Percentiles rank a stretch among this genome's conserved stretches.
Conservation (phyloP, 2,329 filamentous ascomycete species). For the Aspergillus intermedius region DNA sequence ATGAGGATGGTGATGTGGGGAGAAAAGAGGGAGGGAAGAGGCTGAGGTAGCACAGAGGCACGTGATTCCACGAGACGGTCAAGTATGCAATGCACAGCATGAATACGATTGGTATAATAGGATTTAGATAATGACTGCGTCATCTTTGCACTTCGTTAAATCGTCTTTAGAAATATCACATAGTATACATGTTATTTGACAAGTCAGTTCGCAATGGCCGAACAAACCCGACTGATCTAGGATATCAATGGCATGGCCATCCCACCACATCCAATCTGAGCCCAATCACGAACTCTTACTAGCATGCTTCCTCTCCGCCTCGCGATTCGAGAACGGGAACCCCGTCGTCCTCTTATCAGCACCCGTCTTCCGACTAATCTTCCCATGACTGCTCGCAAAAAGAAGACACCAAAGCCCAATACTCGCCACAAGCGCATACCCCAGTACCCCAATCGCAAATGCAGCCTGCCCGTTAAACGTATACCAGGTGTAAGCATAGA, state of each 20-base stretch:
- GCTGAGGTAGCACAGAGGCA: neutral
- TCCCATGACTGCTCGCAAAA: slow-evolving; percentile 51
- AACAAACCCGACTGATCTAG: neutral
- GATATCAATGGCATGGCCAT: neutral
- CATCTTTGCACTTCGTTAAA: too few species aligned
- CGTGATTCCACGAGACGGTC: too few species aligned
- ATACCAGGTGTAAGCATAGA: slow-evolving; percentile 64
- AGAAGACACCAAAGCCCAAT: slow-evolving; percentile 60
- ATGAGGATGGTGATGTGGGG: neutral
- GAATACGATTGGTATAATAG: too few species aligned
- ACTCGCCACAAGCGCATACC: slow-evolving; percentile 51
- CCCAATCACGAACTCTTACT: slow-evolving; percentile 21
- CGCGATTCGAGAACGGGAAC: slow-evolving; percentile 58
- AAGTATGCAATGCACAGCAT: too few species aligned
- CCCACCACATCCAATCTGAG: neutral
- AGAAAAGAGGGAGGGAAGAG: neutral
- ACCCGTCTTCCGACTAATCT: slow-evolving; percentile 57
- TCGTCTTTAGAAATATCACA: too few species aligned
- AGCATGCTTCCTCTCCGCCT: slow-evolving; percentile 48
- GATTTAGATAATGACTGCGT: too few species aligned
- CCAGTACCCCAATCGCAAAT: slow-evolving; percentile 55
- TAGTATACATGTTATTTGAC: too few species aligned
- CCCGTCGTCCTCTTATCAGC: slow-evolving; percentile 61
- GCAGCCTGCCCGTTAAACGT: slow-evolving; percentile 49
- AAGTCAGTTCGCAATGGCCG: too few species aligned